Base-by-base conservation (phyloP, 1,139 yeast species). In the Sporopachydermia cereana region DNA sequence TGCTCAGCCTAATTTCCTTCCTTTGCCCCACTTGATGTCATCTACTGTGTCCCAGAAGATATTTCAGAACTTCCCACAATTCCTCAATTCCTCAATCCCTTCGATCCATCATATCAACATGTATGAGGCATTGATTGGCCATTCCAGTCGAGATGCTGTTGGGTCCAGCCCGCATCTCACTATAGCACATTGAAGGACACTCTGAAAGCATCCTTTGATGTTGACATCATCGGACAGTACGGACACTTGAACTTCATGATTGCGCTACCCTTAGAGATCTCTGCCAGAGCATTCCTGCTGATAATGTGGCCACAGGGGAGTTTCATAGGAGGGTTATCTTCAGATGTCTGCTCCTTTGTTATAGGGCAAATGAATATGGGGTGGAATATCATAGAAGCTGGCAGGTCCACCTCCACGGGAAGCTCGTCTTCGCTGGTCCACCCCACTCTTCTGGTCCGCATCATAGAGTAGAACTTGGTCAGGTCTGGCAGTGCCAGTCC, bases 291-390 rank as follows among this genome's bases (percentile, higher is more conserved):
- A 45, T 71, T 69, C 52, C 67, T 66, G 1, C 82, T 74, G 4
- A 79, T 63, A 14, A 79, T 63, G 58, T 79, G 86, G 41, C 78
- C 77, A 54, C 86, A 80, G 0, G 82, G 80, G 31, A 79, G 61
- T 47, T 77, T 69, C 67, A 70, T 69, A 1, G 85, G 81, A 2
- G 84, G 82, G 53, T 79, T 79, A 12, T 57, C 63, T 12, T 57
- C 59, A 0, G 82, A 77, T 1, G 84, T 72, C 56, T 89, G 96
- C 54, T 86, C 95, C 59, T 85, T 84, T 4, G 91, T 75, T 1
- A 88, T 89, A 0, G 96, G 96, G 59, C 96, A 88, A 3, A 86
- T 88, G 60, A 86, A 88, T 2, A 88, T 79, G 0, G 95, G 85
- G 61, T 88, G 96, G 62, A 78, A 84, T 43, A 67, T 67, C 43